Evolutionary conservation across 768 basidiomycete species (phyloP).

Genomic region (Rhodotorula babjevae): DNA sequence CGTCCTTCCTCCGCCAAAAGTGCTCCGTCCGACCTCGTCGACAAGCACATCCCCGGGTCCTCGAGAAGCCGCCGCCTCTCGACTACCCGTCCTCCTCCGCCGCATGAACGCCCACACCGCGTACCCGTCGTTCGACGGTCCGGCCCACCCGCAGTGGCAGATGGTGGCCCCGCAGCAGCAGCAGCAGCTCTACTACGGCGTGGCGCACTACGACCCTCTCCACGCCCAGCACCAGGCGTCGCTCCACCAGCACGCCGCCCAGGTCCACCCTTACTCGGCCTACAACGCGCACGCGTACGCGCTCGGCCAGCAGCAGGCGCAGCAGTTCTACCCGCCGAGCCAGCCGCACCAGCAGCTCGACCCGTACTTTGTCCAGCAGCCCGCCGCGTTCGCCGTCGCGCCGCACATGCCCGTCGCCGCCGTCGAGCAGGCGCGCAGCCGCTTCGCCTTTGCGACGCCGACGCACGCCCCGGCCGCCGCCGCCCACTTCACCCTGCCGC

Average conservation of each 20-base stretch:
- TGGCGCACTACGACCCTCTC: constrained; percentile 16
- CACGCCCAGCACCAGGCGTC: constrained; percentile 18
- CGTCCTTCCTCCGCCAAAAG: constrained; percentile 9
- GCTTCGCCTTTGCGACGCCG: constrained; percentile 30
- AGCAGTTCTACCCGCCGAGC: constrained; percentile 1
- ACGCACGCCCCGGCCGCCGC: constrained; percentile 3
- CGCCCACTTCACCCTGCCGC: constrained; percentile 23
- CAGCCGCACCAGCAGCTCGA: constrained; percentile 7
- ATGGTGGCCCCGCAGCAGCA: constrained; percentile 19
- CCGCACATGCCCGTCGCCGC: background rate
- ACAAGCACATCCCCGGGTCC: constrained; percentile 19
- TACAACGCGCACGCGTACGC: constrained; percentile 8
- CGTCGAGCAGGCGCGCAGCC: constrained; percentile 27
- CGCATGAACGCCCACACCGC: constrained; percentile 27
- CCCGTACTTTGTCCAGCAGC: background rate
- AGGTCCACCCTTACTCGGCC: background rate
- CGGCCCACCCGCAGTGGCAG: constrained; percentile 11
- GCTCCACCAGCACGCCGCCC: constrained; percentile 6
- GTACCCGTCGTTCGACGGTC: constrained; percentile 34
- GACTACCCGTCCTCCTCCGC: background rate
- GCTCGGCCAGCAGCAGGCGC: constrained; percentile 6
- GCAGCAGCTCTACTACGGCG: constrained; percentile 3
- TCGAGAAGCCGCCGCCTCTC: constrained; percentile 34
- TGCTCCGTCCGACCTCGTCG: background rate
- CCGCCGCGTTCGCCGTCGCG: background rate